Evolutionary conservation across 1,284 basidiomycete genomes (phyloP), one percentile per base, ranked within the genome.

Genomic region (Tylopilus sp.): DNA sequence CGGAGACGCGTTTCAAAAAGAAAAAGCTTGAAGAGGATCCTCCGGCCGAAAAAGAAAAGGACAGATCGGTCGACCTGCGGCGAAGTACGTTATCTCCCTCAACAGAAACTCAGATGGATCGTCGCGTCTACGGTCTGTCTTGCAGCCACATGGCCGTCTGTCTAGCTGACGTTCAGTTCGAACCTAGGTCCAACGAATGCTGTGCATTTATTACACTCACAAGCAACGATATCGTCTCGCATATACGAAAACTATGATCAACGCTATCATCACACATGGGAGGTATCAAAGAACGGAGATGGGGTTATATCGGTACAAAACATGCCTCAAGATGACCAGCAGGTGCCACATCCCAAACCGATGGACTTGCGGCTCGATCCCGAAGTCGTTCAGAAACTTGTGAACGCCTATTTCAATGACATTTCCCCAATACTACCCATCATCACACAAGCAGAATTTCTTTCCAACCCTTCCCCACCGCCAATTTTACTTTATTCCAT

Each of bases 1-100:
- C 95, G 19, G 96, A 98, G 72, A 99, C 95, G 0, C 85, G 95
- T 14, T 98, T 98, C 81, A 98, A 98, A 78, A 96, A 96, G 77
- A 92, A 94, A 75, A 88, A 89, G 62, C 58, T 82, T 41, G 86
- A 87, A 59, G 87, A 88, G 61, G 88, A 91, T 58, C 73, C 76
- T 0, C 74, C 74, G 0, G 72, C 74, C 60, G 76, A 83, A 62
- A 80, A 74, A 61, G 67, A 69, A 46, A 75, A 68, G 60, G 68
- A 71, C 11, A 57, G 55, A 48, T 56, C 65, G n/a, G 24, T 57
- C 31, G 72, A 65, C 59, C 56, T 57, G 44, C 61, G 53, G 48
- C 59, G 50, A 57, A 61, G 53, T 50, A 73, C 72, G 25, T 56
- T 66, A 15, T 72, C 76, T 25, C 73, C 76, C 10, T 71, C 69